These are phyloP conservation scores for Lachancea sp. DNA, from an alignment of 805 yeast species.

Conservation along the genomic window DNA sequence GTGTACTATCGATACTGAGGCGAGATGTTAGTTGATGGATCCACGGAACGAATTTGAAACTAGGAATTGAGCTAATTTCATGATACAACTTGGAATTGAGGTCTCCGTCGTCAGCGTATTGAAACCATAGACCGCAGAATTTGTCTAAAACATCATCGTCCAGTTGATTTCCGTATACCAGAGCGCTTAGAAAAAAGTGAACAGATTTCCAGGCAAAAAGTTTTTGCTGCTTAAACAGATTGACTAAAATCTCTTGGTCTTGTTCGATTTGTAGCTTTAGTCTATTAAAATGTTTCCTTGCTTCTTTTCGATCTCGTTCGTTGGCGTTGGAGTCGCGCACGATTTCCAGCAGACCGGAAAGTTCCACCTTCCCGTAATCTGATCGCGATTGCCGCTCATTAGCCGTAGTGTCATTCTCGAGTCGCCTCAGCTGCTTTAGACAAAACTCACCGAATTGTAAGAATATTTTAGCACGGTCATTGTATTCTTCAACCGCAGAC, in stretches of 20 bases:
- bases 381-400: constrained; percentile 36
- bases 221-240: constrained; percentile 34
- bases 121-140: constrained; percentile 80
- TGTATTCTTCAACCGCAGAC: constrained; percentile 15
- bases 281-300: constrained; percentile 46
- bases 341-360: constrained; percentile 42
- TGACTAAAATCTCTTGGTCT: constrained; percentile 43
- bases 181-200: constrained; percentile 50
- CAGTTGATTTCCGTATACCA: constrained; percentile 39
- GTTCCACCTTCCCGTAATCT: constrained; percentile 40
- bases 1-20: constrained; percentile 40
- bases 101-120: constrained; percentile 40
- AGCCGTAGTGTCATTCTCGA: constrained; percentile 41
- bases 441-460: constrained; percentile 69
- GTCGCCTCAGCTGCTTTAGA: constrained; percentile 50
- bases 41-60: constrained; percentile 69
- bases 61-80: constrained; percentile 42
- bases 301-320: constrained; percentile 45
- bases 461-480: constrained; percentile 41
- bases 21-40: constrained; percentile 74
- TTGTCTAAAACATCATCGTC: constrained; percentile 61
- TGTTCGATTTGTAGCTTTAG: constrained; percentile 41
- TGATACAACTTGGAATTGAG: constrained; percentile 40
- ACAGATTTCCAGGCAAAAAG: constrained; percentile 48
- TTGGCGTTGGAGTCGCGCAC: constrained; percentile 37